A percentile compares a stretch with the other conserved stretches of the same genome.
These are phyloP conservation scores for Nyssa sinensis DNA, from an alignment of 148 eudicot species.

Conservation along the genomic window DNA sequence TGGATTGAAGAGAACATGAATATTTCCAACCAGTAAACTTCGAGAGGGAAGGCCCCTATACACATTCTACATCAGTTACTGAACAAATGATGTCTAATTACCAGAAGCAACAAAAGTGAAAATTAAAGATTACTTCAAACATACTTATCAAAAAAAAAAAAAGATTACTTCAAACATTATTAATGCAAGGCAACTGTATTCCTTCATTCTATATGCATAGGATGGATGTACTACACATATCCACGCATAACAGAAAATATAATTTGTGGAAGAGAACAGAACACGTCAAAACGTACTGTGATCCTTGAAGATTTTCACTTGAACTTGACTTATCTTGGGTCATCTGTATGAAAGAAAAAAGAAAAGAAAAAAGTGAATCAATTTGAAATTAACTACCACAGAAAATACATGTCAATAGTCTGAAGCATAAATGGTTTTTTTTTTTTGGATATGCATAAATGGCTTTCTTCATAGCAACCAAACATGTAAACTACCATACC, in stretches of 20 bases:
- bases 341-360: constrained; percentile 28
- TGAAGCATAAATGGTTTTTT: too few relatives aligned
- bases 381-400: not conserved
- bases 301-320: constrained; percentile 20
- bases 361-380: constrained; percentile 1
- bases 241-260: not conserved
- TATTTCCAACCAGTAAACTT: constrained; percentile 73
- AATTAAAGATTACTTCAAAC: not conserved
- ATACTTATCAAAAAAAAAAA: too few relatives aligned
- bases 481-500: too few relatives aligned
- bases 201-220: too few relatives aligned
- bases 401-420: not conserved
- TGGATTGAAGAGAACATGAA: constrained; percentile 81
- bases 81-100: not conserved
- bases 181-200: not conserved
- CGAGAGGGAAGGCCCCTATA: constrained; percentile 35
- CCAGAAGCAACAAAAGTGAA: not conserved
- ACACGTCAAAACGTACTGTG: constrained; percentile 32
- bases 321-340: constrained; percentile 26
- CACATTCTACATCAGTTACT: constrained; percentile 6
- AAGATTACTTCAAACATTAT: too few relatives aligned
- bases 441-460: too few relatives aligned
- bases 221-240: constrained; percentile 8
- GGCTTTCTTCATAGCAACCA: too few relatives aligned
- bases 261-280: not conserved